Evolutionary conservation across 148 eudicot genomes (phyloP), one percentile per base, ranked within the genome.

Genomic region (Arctostaphylos glauca): DNA sequence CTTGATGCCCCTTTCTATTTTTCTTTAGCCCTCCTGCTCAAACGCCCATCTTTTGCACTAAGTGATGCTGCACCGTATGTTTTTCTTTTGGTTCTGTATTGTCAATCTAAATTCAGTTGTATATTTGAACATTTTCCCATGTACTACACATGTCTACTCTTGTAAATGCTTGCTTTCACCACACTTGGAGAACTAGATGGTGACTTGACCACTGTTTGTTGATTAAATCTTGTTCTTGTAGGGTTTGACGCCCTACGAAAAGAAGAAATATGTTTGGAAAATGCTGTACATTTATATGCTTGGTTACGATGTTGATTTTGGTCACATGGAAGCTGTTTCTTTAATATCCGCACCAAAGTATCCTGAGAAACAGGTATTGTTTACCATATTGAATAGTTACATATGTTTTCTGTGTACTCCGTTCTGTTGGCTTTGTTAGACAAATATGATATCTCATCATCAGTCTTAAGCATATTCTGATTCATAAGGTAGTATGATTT

Each of bases 211-310:
- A 38, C 67, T 77, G 74, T 48, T 78, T 80, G 4, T 81, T 84
- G 74, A 81, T 78, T 80, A 2, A 56, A 52, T 48, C 64, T 44
- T 41, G 55, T 80, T 85, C 59, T 83, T 73, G 80, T 92, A 94
- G 99, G 96, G 91, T 64, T 86, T 93, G 86, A 89, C 99, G 52
- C 96, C 89, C 64, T 92, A 94, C 53, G 96, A 94, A 80, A 96
- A 96, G 96, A 96, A 94, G 92, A 96, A 96, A 86, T 96, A 96
- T 90, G 99, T 96, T 77, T 96, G 99, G 99, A 94, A 96, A 83
- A 94, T 96, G 98, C 99, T 96, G 74, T 96, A 96, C 87, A 92
- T 96, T 55, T 92, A 81, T 86, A 94, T 96, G 99, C 90, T 94
- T 47, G 99, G 99, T 68, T 96, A 96, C 85, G 99, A 96, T 91